Conservation (phyloP, 2,329 filamentous ascomycete genomes). For the Claviceps maximensis region DNA sequence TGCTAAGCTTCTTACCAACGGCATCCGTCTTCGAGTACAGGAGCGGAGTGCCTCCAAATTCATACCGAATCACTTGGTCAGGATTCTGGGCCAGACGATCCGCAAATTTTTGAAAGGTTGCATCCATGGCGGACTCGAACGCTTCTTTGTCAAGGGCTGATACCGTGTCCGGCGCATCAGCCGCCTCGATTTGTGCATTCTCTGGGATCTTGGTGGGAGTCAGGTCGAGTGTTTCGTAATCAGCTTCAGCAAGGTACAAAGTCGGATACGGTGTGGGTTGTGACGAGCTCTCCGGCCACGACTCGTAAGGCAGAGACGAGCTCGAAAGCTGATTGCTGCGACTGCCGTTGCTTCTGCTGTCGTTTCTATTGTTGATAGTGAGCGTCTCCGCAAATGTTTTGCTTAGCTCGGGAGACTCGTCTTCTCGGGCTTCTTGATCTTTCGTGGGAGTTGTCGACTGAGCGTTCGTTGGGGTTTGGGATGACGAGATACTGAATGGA, state of each 20-base stretch:
- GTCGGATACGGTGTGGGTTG: conserved; percentile 61
- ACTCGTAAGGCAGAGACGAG: conserved; percentile 36
- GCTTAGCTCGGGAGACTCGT: conserved; percentile 26
- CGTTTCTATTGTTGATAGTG: conserved; percentile 46
- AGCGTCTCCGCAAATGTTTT: conserved; percentile 64
- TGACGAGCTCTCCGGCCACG: conserved; percentile 58
- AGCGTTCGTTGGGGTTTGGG: conserved; percentile 18
- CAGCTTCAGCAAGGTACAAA: conserved; percentile 73
- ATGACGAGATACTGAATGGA: conserved; percentile 16
- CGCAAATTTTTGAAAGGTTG: conserved; percentile 67
- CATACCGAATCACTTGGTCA: conserved; percentile 70
- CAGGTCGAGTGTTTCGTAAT: conserved; percentile 74
- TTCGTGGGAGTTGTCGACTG: conserved; percentile 2
- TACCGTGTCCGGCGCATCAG: conserved; percentile 23
- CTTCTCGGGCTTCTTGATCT: conserved; percentile 8
- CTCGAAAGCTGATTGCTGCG: conserved; percentile 35
- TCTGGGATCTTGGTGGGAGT: conserved; percentile 35
- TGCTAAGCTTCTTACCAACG: conserved; percentile 51
- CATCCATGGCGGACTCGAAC: conserved; percentile 64
- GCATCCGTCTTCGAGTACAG: conserved; percentile 69
- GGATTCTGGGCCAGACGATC: conserved; percentile 68
- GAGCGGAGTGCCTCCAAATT: conserved; percentile 59
- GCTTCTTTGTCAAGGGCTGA: conserved; percentile 51
- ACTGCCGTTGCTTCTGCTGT: conserved; percentile 12
- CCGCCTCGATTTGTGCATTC: conserved; percentile 30